Base-by-base conservation (phyloP, 257 asterid species). In the Fraxinus quadrangulata region DNA sequence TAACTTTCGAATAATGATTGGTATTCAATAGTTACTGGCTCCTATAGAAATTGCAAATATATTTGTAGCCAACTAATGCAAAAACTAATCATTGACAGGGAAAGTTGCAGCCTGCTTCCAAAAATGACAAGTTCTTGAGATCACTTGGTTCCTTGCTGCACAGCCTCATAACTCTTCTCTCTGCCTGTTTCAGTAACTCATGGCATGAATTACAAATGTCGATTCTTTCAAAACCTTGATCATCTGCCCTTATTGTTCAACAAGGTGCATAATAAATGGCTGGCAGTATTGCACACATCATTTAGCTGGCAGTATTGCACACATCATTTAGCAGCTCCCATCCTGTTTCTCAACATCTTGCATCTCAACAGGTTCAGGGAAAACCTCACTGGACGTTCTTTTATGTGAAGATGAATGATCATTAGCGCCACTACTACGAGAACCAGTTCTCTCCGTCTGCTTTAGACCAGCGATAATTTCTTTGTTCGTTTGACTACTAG, bases 311-410 rank as follows among this genome's bases (percentile, higher is more conserved):
- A 56, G 24, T 56, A 36, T 14, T 14, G 17, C 21, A 19, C 77
- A 31, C 34, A 12, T 78, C 69, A 31, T 12, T 82, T 72, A 82
- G 71, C 36, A 31, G 33, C 42, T 49, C 39, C 66, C 79, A 23
- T 87, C 85, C 76, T 78, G 83, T 74, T 86, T 76, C 72, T 90
- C 90, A 11, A 73, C 63, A 75, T 88, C 96, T 6, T 70, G 86
- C 65, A 82, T 75, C 42, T 88, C 92, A 10, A 78, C 67, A 2
- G 92, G 93, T 39, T 86, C 92, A 0, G 94, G 94, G 76, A 89
- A 88, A 72, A 91, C 89, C 19, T 85, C 94, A 23, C 92, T 89
- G 6, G 92, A 85, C 2, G 91, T 86, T 83, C 85, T 83, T 31
- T 88, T 89, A 71, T 87, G 86, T 5, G 92, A 85, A 4, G 90